Conservation (phyloP, 116 monocot genomes). For the Dioscorea cayenensis region DNA sequence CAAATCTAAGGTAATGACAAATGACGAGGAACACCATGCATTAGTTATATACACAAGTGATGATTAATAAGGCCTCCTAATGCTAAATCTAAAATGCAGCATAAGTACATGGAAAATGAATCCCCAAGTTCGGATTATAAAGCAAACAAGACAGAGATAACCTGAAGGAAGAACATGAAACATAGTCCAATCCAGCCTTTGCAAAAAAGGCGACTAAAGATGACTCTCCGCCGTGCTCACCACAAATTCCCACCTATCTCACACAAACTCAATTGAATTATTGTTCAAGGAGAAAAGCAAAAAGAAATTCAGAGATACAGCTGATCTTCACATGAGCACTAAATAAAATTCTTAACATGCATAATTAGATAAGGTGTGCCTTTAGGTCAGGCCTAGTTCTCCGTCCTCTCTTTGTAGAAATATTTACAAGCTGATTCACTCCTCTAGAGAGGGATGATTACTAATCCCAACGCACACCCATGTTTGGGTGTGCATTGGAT, state of each 20-base stretch:
- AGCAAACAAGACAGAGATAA: conserved; percentile 6
- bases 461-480: too few relatives aligned
- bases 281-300: background rate
- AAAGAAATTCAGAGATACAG: background rate
- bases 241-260: conserved; percentile 88
- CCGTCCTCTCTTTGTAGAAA: conserved; percentile 87
- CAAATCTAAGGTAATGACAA: too few relatives aligned
- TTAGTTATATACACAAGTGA: too few relatives aligned
- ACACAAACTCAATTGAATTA: background rate
- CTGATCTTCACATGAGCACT: background rate
- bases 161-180: conserved; percentile 98
- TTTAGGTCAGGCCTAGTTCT: conserved; percentile 68
- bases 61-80: too few relatives aligned
- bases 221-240: conserved; percentile 94
- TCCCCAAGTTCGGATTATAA: too few relatives aligned
- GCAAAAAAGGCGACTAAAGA: conserved; percentile 92
- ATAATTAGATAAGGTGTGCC: conserved; percentile 19
- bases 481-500: too few relatives aligned
- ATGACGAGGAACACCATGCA: too few relatives aligned
- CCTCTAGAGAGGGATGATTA: too few relatives aligned
- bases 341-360: background rate
- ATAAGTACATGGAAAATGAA: too few relatives aligned
- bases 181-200: conserved; percentile 84
- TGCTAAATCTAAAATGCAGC: too few relatives aligned
- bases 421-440: conserved; percentile 76